Conservation (phyloP, 495 filamentous ascomycete species). For the Opeltia flavorubescens region DNA sequence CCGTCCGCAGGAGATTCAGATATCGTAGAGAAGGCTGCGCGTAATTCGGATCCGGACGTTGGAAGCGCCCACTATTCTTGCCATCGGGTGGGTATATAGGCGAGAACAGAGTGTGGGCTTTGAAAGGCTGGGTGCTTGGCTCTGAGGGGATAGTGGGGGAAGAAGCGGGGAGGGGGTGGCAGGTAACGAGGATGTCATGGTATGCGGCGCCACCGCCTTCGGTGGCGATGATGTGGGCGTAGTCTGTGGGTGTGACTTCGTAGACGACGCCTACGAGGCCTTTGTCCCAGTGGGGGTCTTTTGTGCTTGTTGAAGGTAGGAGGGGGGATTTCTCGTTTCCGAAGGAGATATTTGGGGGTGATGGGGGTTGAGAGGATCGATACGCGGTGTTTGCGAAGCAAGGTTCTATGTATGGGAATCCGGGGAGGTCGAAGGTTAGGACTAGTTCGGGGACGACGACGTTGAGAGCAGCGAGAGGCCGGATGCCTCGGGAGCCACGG, state of each 20-base stretch:
- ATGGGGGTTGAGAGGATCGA: conserved; percentile 20
- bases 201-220: conserved; percentile 79
- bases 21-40: conserved; percentile 79
- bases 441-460: conserved; percentile 65
- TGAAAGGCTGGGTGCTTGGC: conserved; percentile 29
- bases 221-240: conserved; percentile 71
- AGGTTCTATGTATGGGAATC: conserved; percentile 75
- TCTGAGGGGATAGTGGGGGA: conserved; percentile 25
- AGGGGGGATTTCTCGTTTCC: conserved; percentile 20
- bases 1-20: conserved; percentile 57
- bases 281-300: conserved; percentile 49
- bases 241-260: conserved; percentile 73
- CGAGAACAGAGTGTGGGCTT: conserved; percentile 47
- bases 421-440: conserved; percentile 74
- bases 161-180: conserved; percentile 44
- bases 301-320: conserved; percentile 13
- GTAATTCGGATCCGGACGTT: conserved; percentile 49
- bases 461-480: conserved; percentile 60
- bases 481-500: conserved; percentile 57
- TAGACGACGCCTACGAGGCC: conserved; percentile 88
- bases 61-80: conserved; percentile 19
- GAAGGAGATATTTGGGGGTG: not conserved
- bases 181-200: conserved; percentile 65
- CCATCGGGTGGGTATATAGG: conserved; percentile 19
- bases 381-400: conserved; percentile 75